Conservation (phyloP, 495 filamentous ascomycete species). For the Recurvomyces mirabilis region DNA sequence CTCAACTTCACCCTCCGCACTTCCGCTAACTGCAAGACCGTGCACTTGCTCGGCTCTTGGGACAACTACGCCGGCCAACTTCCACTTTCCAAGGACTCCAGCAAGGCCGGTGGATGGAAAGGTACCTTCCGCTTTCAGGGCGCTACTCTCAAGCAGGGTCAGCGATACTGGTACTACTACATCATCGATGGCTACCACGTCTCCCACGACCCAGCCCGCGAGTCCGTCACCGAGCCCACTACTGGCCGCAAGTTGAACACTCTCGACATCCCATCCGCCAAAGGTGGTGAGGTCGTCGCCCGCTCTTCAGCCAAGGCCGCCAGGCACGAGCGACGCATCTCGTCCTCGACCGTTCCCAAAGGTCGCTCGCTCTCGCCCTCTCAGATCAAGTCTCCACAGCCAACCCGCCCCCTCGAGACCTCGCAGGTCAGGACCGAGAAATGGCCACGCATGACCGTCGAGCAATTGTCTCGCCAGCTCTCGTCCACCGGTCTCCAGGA, state of each 20-base stretch:
- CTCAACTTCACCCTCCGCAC: constrained; percentile 65
- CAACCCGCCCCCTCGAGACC: constrained; percentile 72
- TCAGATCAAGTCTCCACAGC: constrained; percentile 84
- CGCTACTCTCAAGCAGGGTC: constrained; percentile 65
- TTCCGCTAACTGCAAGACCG: constrained; percentile 92
- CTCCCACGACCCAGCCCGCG: constrained; percentile 87
- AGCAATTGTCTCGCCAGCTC: constrained; percentile 64
- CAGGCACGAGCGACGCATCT: constrained; percentile 35
- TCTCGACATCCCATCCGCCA: constrained; percentile 50
- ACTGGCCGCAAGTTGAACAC: constrained; percentile 88
- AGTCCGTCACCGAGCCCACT: constrained; percentile 87
- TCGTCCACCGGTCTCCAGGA: constrained; percentile 3
- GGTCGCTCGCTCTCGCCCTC: constrained; percentile 77
- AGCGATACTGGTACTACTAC: constrained; percentile 99
- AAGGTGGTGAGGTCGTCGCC: constrained; percentile 24
- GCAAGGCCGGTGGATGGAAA: constrained; percentile 77
- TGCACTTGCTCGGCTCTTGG: constrained; percentile 96
- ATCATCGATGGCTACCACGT: constrained; percentile 99
- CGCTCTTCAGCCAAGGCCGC: constrained; percentile 29
- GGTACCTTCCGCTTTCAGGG: constrained; percentile 94
- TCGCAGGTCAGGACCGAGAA: constrained; percentile 66
- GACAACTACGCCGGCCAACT: constrained; percentile 92
- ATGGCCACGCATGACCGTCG: constrained; percentile 45
- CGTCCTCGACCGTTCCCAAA: constrained; percentile 58
- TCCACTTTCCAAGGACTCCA: constrained; percentile 76